phyloP scores from a whole-genome alignment of 192 early-diverging fungal genomes.

The Umbelopsis isabellina region DNA sequence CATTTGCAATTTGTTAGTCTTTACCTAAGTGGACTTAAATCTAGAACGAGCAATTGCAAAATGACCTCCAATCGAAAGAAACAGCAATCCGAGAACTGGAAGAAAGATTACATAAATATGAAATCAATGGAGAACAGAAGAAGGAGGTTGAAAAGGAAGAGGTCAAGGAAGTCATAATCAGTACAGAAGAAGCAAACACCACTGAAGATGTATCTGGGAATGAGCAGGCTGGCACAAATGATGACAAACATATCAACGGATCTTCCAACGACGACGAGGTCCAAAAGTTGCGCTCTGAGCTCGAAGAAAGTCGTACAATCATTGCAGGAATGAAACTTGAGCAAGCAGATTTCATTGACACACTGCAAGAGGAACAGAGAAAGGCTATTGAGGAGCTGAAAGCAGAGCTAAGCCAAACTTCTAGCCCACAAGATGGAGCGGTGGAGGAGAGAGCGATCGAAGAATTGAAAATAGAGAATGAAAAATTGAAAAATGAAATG shows the following conservation, averaged over 20 bases:
- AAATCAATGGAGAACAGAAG: not conserved
- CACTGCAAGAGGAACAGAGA: constrained; percentile 8
- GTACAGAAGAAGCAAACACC: not conserved
- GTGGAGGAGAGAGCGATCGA: constrained; percentile 18
- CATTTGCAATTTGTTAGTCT: not conserved
- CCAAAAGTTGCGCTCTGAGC: not conserved
- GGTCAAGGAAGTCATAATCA: not conserved
- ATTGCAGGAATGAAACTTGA: constrained; percentile 15
- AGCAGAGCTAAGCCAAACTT: constrained; percentile 15
- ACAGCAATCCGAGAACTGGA: not conserved
- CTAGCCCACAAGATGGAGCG: constrained; percentile 2
- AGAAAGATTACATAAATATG: not conserved
- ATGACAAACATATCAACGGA: too few species aligned
- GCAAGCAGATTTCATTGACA: not conserved
- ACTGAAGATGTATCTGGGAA: not conserved
- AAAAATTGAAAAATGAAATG: not conserved
- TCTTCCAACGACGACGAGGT: constrained; percentile 9
- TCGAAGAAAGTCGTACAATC: not conserved
- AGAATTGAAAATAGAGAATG: constrained; percentile 4
- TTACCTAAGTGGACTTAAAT: not conserved
- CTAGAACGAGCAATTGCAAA: constrained; percentile 19
- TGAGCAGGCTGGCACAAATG: not conserved
- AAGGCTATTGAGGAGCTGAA: constrained; percentile 18
- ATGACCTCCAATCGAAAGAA: not conserved
- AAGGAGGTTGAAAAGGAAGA: not conserved